Base-by-base conservation (phyloP, 2,329 filamentous ascomycete species). In the Fusarium sp. region DNA sequence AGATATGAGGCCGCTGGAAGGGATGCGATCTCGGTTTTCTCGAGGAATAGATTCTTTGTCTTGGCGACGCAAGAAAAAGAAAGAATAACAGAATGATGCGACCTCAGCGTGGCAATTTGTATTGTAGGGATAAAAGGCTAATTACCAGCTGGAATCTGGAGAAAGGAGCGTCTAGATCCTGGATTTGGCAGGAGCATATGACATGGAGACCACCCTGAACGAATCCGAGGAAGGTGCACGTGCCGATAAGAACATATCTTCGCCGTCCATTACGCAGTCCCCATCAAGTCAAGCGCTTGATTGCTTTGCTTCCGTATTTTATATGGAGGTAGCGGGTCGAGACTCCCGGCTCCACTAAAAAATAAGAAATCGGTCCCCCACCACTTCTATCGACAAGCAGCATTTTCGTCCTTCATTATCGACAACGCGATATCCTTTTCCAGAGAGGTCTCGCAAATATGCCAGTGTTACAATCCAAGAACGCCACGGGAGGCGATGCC, bases 401-500 rank as follows among this genome's bases (percentile, higher is more conserved):
- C 62, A 50, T 75, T 74, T 72, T 75, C 44, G 45, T 63, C 58
- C 62, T 50, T 53, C 57, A 55, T 49, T 72, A 62, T 63, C 22
- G 44, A 39, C 66, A 56, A 44, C 67, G 56, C 64, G 52, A 33
- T 52, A 52, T 63, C 59, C 66, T 61, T 71, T 64, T 53, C 22
- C 7, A 50, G 31, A 68, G 44, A 58, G 63, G 58, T 72, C 56
- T 60, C n/a, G 42, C 71, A 80, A 71, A 47, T 17, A 90, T 90
- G 88, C 87, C 88, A n/a, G 83, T 87, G 31, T 76, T 90, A 33
- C 82, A 83, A 73, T 82, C 84, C 52, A 82, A 82, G 53, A 73
- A 74, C 14, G 81, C 85, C 44, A 87, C 83, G 66, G 83, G 87
- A 39, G 82, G 83, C 17, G 83, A 86, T 39, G 92, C 93, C 22